Conservation (phyloP, 1,284 basidiomycete genomes). For the Naganishia sp. region DNA sequence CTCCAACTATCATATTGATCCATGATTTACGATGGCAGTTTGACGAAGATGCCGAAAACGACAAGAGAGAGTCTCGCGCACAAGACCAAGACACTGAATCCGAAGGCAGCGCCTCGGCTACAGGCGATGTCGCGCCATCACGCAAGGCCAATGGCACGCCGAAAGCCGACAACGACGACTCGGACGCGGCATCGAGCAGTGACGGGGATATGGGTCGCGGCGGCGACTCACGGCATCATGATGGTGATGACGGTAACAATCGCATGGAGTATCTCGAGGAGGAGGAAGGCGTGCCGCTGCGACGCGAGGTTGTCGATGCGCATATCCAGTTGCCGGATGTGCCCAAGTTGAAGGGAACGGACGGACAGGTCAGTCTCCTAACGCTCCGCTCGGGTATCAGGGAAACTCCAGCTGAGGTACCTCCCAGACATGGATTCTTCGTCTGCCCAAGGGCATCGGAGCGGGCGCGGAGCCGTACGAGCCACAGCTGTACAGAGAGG, state of each 20-base stretch:
- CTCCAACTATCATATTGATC: neutral
- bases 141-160: neutral
- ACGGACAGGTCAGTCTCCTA: conserved; percentile 47
- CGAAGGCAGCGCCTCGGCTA: neutral
- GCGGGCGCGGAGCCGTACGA: conserved; percentile 49
- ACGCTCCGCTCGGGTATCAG: neutral
- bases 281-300: conserved; percentile 38
- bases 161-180: neutral
- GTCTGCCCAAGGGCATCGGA: conserved; percentile 50
- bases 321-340: conserved; percentile 46
- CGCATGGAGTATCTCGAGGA: conserved; percentile 51
- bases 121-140: neutral
- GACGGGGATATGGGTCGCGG: conserved; percentile 24
- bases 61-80: neutral
- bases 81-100: neutral
- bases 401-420: conserved; percentile 3
- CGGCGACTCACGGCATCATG: conserved; percentile 17
- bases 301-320: conserved; percentile 40
- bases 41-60: conserved; percentile 1
- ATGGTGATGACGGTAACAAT: conserved; percentile 37
- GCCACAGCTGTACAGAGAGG: conserved; percentile 43
- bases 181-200: neutral
- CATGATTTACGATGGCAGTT: neutral
- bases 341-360: conserved; percentile 44
- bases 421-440: conserved; percentile 46